A percentile compares a stretch with the other conserved stretches of the same genome.
Evolutionary conservation across 2,329 filamentous ascomycete genomes (phyloP).

Genomic region (Fusarium pininemorale): DNA sequence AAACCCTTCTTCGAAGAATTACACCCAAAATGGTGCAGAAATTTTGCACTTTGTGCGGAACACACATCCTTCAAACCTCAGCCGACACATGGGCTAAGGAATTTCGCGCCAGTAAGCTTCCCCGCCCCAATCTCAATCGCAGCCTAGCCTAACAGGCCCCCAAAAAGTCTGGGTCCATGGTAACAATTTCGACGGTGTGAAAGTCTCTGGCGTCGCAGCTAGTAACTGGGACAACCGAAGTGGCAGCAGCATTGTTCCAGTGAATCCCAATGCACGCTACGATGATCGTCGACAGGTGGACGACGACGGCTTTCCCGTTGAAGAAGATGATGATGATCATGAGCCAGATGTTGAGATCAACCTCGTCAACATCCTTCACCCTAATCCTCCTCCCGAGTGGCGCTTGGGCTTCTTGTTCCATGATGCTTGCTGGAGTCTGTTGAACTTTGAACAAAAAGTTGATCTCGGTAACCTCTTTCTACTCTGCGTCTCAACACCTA

Average conservation of each 20-base stretch:
- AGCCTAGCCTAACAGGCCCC: background rate
- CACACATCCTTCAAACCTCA: background rate
- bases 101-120: slow-evolving; percentile 16
- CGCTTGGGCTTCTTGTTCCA: slow-evolving; percentile 19
- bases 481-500: slow-evolving; percentile 11
- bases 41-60: slow-evolving; percentile 8
- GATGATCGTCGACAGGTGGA: background rate
- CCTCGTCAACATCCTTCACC: accelerated
- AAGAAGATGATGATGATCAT: background rate
- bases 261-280: background rate
- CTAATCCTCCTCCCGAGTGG: background rate
- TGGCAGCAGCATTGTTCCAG: background rate
- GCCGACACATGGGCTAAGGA: background rate
- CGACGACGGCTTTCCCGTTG: background rate
- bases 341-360: background rate
- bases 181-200: background rate
- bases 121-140: background rate
- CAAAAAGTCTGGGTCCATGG: slow-evolving; percentile 11
- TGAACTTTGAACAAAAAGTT: background rate
- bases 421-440: slow-evolving; percentile 21
- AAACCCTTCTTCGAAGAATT: accelerated
- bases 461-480: slow-evolving; percentile 5
- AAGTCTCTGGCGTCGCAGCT: slow-evolving; percentile 13
- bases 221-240: background rate
- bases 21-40: accelerated